phyloP scores from a whole-genome alignment of 331 rosid genomes.

The Pyrus hybrid region DNA sequence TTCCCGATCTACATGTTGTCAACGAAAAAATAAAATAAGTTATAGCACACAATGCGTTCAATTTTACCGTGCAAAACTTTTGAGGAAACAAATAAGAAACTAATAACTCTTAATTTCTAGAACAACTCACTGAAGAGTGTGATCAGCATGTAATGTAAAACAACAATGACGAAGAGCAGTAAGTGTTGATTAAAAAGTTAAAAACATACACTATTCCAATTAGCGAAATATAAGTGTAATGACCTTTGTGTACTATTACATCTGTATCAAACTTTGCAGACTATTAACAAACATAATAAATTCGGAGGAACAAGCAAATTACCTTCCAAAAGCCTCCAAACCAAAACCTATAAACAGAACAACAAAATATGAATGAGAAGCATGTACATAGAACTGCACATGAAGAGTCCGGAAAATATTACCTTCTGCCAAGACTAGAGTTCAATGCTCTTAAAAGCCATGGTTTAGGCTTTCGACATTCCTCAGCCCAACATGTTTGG shows the following conservation, averaged over 20 bases:
- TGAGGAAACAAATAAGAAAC: not conserved
- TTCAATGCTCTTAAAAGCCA: slow-evolving; percentile 94
- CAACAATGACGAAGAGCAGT: not conserved
- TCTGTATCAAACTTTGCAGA: not conserved
- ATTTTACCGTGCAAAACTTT: not conserved
- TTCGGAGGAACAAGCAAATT: slow-evolving; percentile 3
- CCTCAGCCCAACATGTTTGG: slow-evolving; percentile 74
- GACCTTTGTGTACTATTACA: not conserved
- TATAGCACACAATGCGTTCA: not conserved
- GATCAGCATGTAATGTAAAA: not conserved
- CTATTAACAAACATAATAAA: not conserved
- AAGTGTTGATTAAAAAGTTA: not conserved
- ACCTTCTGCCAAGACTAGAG: slow-evolving; percentile 86
- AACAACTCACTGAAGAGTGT: not conserved
- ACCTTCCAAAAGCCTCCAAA: slow-evolving; percentile 97
- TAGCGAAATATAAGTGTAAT: not conserved
- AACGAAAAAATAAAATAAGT: slow-evolving; percentile 3
- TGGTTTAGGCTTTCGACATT: slow-evolving; percentile 66
- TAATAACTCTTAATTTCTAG: not conserved
- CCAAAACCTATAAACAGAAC: slow-evolving; percentile 74
- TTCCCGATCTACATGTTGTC: slow-evolving; percentile 64
- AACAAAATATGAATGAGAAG: slow-evolving; percentile 21
- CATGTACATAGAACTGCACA: slow-evolving; percentile 8
- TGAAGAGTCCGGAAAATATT: slow-evolving; percentile 7
- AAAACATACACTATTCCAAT: not conserved